Percentiles rank a stretch among this genome's conserved stretches.
Conservation (phyloP, 169 alveolate genomes). For the Blepharisma undulans region DNA sequence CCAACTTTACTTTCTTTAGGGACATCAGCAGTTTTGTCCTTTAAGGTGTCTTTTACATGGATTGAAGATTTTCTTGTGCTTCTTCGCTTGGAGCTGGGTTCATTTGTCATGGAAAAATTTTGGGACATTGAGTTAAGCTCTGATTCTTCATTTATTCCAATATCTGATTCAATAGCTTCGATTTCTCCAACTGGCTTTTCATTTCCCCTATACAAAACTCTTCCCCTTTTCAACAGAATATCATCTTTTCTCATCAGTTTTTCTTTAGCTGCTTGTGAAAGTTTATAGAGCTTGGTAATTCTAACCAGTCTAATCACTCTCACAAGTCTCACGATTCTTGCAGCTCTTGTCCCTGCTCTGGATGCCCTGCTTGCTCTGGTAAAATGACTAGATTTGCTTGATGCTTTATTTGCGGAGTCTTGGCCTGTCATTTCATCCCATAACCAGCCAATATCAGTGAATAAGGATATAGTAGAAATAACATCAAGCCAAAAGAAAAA, state of each 20-base stretch:
- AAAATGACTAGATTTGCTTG: constrained; percentile 38
- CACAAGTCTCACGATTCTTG: constrained; percentile 76
- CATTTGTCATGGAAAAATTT: neutral
- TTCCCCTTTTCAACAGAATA: neutral
- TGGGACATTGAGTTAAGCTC: neutral
- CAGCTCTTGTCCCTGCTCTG: constrained; percentile 76
- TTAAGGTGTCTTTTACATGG: neutral
- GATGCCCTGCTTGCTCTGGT: constrained; percentile 79
- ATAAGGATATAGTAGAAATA: constrained; percentile 73
- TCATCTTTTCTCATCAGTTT: neutral
- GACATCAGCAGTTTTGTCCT: constrained; percentile 4
- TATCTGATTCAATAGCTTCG: neutral
- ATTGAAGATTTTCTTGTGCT: neutral
- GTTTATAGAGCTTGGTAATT: constrained; percentile 72
- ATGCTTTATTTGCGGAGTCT: constrained; percentile 30
- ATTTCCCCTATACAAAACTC: neutral
- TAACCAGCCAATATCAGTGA: constrained; percentile 82
- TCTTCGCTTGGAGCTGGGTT: neutral
- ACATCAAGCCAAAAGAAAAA: constrained; percentile 86
- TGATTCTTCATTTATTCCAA: neutral
- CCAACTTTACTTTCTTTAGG: constrained; percentile 84
- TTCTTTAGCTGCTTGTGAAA: constrained; percentile 21
- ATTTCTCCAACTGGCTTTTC: neutral
- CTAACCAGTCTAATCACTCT: constrained; percentile 80
- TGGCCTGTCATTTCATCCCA: constrained; percentile 50